These are phyloP conservation scores for Calamus simplicifolius DNA, from an alignment of 176 grass and related monocot genomes.

Conservation along the genomic window DNA sequence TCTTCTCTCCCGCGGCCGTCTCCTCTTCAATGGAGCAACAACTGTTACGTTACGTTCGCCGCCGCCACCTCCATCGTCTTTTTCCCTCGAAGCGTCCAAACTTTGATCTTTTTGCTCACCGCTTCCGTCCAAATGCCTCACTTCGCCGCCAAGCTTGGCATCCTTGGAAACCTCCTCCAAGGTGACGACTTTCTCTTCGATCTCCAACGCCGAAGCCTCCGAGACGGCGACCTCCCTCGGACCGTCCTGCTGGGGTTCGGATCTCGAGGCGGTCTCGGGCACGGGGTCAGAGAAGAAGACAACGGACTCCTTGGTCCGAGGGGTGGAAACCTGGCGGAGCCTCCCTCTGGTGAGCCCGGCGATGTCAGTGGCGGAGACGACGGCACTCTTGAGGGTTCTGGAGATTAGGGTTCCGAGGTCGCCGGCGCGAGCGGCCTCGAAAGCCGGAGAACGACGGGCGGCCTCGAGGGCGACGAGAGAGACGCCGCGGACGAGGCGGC, in stretches of 20 bases:
- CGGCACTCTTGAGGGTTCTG: conserved; percentile 22
- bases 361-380: conserved; percentile 65
- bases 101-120: background rate
- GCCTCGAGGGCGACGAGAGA: conserved; percentile 60
- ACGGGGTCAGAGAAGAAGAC: conserved; percentile 41
- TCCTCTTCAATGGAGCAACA: conserved; percentile 28
- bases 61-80: background rate
- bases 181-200: background rate
- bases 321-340: conserved; percentile 24
- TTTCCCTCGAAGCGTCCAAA: background rate
- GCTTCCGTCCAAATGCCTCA: background rate
- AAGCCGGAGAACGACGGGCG: conserved; percentile 1
- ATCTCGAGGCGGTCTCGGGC: background rate
- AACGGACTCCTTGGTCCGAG: conserved; percentile 12
- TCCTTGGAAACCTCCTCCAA: conserved; percentile 6
- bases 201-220: background rate
- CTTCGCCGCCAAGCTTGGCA: background rate
- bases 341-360: conserved; percentile 62
- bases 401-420: conserved; percentile 15
- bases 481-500: conserved; percentile 41
- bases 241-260: conserved; percentile 17
- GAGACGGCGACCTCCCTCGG: background rate
- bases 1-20: conserved; percentile 60
- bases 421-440: conserved; percentile 18
- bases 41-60: conserved; percentile 3